Evolutionary conservation across 2,329 filamentous ascomycete species (phyloP), one percentile per base, ranked within the genome.

Genomic region (Claviceps pusilla): DNA sequence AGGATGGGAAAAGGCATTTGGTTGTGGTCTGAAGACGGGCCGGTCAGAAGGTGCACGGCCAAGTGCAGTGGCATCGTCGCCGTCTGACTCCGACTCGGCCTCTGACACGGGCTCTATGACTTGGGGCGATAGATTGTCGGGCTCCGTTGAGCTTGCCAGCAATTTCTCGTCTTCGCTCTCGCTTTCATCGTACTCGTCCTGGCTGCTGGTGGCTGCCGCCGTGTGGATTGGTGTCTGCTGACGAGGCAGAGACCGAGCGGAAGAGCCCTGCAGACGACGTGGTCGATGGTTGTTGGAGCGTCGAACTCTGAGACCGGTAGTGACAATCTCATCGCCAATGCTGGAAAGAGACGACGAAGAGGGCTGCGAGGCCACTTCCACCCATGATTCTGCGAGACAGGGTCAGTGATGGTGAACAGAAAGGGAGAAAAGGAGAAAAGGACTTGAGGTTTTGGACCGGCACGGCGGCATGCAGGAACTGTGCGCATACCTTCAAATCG

Each of bases 141-240:
- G 75, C 61, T 83, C 80, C 48, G 73, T 76, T 14, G 80, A 83
- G 60, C 78, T 82, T 2, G 76, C 76, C 64, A 83, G 67, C 11
- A 79, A 61, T 14, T 77, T 79, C 62, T 95, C 90, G 46, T 89
- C 89, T 58, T 89, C 90, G 68, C 80, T 95, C 67, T 95, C 89
- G 58, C 86, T 94, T 72, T 95, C 89, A 39, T 95, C 89, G 63
- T 94, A 95, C 71, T 95, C 90, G 61, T 95, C 90, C 66, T 95
- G 89, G 63, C 90, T 95, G 69, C 89, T 94, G 37, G 76, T 72
- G 49, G 71, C 73, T 54, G 72, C 70, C 53, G 69, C 63, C 53
- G 69, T 63, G 28, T 71, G 71, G 42, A 71, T 64, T 35, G 70
- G 66, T 29, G 71, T 69, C 48, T 71, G 70, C 55, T 72, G 69